Base-by-base conservation (phyloP, 495 filamentous ascomycete genomes). In the Neurospora hispaniola region DNA sequence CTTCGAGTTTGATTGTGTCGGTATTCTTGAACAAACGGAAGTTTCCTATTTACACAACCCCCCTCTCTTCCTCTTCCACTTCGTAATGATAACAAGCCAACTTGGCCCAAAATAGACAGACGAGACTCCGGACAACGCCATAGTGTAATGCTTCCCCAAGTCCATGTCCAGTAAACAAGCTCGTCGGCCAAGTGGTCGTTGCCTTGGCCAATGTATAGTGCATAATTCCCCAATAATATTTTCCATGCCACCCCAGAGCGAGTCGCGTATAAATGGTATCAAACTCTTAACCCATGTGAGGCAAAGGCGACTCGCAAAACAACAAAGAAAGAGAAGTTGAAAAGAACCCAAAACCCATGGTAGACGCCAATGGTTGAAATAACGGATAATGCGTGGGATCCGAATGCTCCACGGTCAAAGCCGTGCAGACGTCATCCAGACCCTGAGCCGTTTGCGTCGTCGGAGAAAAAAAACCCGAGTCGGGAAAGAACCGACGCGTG, bases 71-170 rank as follows among this genome's bases (percentile, higher is more conserved):
- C 39, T 7, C 6, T 27, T 62, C 14, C 6, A 69, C 23, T n/a
- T 42, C 41, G 7, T 41, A 72, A 72, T 68, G 27, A 42, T 42
- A 66, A 72, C 54, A 62, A 62, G 54, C 54, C 54, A 62, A 35
- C 54, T 62, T 62, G 27, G 54, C 27, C 54, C n/a, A 42, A 72
- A 72, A 72, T 31, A 41, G 23, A 71, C 42, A 71, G 20, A 43
- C 42, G 48, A 54, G 18, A 42, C 39, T 54, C 42, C 42, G 48
- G 42, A 43, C 70, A 71, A 71, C 70, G 70, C 70, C 70, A 71
- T 71, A 43, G n/a, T 71, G 44, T 68, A 71, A 71, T 71, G 70
- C 70, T 71, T 66, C 40, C 42, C 35, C 54, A 62, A 62, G 54
- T 18, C 54, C 54, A 62, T 38, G 70, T 71, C 70, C 70, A 71